A percentile compares a stretch with the other conserved stretches of the same genome.
These are phyloP conservation scores for Phytopythium chamaehyphon DNA, from an alignment of 352 stramenopile species.

Conservation along the genomic window DNA sequence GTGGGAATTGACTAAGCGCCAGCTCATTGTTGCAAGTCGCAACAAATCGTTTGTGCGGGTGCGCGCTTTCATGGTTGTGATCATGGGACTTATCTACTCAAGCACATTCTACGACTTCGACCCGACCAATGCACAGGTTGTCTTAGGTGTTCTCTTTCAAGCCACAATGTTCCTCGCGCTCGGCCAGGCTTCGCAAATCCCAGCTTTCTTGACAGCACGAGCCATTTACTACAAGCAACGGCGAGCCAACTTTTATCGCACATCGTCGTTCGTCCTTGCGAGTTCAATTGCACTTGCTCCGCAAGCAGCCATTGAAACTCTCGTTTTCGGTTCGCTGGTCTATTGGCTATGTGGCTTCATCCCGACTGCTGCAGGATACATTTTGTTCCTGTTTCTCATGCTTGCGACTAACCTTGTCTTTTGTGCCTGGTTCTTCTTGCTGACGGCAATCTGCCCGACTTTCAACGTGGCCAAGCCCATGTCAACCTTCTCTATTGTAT, in stretches of 20 bases:
- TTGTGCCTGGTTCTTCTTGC: conserved; percentile 31
- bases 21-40: conserved; percentile 56
- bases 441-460: conserved; percentile 28
- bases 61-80: conserved; percentile 2
- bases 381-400: conserved; percentile 39
- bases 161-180: conserved; percentile 64
- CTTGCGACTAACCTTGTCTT: conserved; percentile 44
- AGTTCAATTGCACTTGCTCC: conserved; percentile 26
- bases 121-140: not conserved
- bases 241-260: conserved; percentile 73
- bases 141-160: conserved; percentile 53
- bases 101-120: conserved; percentile 4
- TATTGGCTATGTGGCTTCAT: conserved; percentile 80
- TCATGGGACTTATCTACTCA: conserved; percentile 2
- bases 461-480: conserved; percentile 37
- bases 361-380: conserved; percentile 16
- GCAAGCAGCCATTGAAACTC: conserved; percentile 43
- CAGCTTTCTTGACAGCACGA: conserved; percentile 45
- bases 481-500: conserved; percentile 31
- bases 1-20: conserved; percentile 25
- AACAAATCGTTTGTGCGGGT: conserved; percentile 37
- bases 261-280: conserved; percentile 62
- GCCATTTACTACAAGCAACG: conserved; percentile 78
- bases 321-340: conserved; percentile 74
- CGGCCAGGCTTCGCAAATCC: conserved; percentile 52